Conservation (phyloP, 495 filamentous ascomycete genomes). For the Xylaria venustula region DNA sequence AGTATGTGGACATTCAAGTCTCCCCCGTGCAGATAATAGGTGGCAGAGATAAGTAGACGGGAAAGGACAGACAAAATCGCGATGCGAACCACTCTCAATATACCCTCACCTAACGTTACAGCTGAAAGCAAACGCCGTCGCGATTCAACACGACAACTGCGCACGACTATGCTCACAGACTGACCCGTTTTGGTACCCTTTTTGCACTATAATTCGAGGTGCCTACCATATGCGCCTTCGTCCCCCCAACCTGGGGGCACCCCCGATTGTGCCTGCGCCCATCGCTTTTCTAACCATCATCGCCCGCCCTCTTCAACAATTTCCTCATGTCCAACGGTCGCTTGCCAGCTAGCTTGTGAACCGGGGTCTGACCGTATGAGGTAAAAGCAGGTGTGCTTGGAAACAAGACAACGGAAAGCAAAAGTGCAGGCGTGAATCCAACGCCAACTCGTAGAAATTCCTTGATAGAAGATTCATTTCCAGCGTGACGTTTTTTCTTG, state of each 20-base stretch:
- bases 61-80: conserved; percentile 10
- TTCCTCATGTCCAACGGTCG: conserved; percentile 10
- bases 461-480: conserved; percentile 21
- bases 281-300: conserved; percentile 29
- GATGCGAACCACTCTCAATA: conserved; percentile 5
- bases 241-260: conserved; percentile 33
- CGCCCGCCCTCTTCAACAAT: neutral
- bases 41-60: neutral
- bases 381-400: conserved; percentile 1
- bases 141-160: neutral
- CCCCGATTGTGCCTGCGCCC: conserved; percentile 47
- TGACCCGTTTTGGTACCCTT: neutral
- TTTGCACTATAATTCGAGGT: neutral
- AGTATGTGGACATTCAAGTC: neutral
- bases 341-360: neutral
- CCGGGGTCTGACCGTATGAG: neutral
- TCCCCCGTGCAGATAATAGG: neutral
- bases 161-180: neutral
- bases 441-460: conserved; percentile 26
- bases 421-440: conserved; percentile 27
- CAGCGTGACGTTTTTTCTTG: conserved; percentile 17
- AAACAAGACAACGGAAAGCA: conserved; percentile 4
- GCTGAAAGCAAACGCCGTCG: neutral
- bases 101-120: neutral
- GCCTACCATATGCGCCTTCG: neutral